Evolutionary conservation across 169 alveolate genomes (phyloP).

Genomic region (Plasmodium chabaudi): DNA sequence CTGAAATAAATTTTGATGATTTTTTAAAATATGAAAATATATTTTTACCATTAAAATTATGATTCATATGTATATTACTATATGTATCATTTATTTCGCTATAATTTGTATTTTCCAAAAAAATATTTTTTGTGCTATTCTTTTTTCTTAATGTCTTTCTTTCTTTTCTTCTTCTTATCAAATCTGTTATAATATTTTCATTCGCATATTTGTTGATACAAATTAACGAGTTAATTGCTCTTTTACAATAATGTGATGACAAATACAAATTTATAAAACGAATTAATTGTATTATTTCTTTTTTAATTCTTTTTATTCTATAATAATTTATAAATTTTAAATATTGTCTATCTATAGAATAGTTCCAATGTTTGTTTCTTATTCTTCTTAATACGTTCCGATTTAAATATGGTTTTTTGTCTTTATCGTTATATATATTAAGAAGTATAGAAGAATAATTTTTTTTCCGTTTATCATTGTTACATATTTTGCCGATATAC

Average conservation of each 20-base stretch:
- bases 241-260: slow-evolving; percentile 13
- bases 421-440: not conserved
- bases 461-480: not conserved
- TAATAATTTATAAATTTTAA: slow-evolving; percentile 5
- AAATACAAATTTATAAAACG: slow-evolving; percentile 27
- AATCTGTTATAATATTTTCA: not conserved
- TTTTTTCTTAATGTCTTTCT: not conserved
- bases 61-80: not conserved
- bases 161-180: not conserved
- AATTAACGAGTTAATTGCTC: slow-evolving; percentile 18
- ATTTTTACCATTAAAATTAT: not conserved
- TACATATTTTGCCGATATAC: not conserved
- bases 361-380: slow-evolving; percentile 12
- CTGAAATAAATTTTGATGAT: not conserved
- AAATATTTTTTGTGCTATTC: not conserved
- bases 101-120: not conserved
- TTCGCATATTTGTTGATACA: not conserved
- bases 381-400: slow-evolving; percentile 11
- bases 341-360: slow-evolving; percentile 22
- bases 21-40: not conserved
- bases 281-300: slow-evolving; percentile 20
- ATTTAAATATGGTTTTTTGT: not conserved
- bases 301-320: slow-evolving; percentile 24
- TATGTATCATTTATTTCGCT: too few relatives aligned
- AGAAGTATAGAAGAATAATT: slow-evolving; percentile 10